These are phyloP conservation scores for Candida sakaeoensis DNA, from an alignment of 805 yeast genomes.

Conservation along the genomic window DNA sequence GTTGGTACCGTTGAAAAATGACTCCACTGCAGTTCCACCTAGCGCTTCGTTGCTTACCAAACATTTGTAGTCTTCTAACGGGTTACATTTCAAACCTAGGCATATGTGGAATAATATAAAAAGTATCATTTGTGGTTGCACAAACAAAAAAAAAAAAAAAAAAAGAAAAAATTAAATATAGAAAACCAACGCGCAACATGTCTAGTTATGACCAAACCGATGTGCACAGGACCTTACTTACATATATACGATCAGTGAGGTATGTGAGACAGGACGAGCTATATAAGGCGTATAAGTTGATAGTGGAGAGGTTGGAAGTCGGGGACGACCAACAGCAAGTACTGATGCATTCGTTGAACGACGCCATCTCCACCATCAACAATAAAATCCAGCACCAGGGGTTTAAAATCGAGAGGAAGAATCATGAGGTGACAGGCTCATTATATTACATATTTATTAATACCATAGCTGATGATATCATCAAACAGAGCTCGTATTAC, in stretches of 20 bases:
- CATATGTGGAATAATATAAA: conserved; percentile 1
- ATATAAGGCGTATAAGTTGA: conserved; percentile 18
- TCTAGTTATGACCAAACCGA: conserved; percentile 9
- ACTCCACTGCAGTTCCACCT: conserved; percentile 15
- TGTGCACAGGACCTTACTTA: conserved; percentile 21
- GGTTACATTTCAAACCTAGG: no score
- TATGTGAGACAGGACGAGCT: conserved; percentile 19
- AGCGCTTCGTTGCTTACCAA: conserved; percentile 26
- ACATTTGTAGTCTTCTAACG: conserved; percentile 20
- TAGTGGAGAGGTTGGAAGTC: conserved; percentile 12
- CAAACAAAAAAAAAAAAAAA: conserved; percentile 5
- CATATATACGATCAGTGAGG: conserved; percentile 28
- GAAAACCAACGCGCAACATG: background rate
- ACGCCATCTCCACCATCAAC: conserved; percentile 27
- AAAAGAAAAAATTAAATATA: background rate
- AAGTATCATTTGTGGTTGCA: background rate
- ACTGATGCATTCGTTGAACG: conserved; percentile 10
- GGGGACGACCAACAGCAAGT: no score
- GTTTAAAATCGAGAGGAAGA: conserved; percentile 39
- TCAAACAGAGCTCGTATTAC: conserved; percentile 36
- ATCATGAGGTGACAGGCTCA: conserved; percentile 31
- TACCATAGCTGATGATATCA: conserved; percentile 33
- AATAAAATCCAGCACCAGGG: conserved; percentile 31
- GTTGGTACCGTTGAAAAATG: conserved; percentile 13
- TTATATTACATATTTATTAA: conserved; percentile 39